Percentiles rank a stretch among this genome's conserved stretches.
phyloP scores from a whole-genome alignment of 2,329 filamentous ascomycete genomes.

The Myriosclerotinia scirpicola region DNA sequence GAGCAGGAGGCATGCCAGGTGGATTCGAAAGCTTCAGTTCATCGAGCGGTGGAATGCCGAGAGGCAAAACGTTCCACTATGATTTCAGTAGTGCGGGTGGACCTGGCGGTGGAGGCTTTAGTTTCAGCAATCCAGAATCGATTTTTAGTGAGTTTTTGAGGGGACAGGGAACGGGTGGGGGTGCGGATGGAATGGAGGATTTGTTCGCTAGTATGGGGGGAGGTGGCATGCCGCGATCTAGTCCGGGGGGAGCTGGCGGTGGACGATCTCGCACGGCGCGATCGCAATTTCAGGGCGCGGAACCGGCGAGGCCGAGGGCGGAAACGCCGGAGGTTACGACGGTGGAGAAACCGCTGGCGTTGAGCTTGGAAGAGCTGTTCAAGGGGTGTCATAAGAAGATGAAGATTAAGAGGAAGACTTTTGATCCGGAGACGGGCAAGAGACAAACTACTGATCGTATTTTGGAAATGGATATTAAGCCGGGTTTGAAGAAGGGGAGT shows the following conservation, averaged over 20 bases:
- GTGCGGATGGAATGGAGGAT: conserved; percentile 51
- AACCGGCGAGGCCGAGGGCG: conserved; percentile 42
- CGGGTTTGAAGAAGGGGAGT: conserved; percentile 90
- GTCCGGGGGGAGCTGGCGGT: conserved; percentile 49
- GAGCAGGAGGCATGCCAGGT: conserved; percentile 55
- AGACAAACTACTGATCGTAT: conserved; percentile 85
- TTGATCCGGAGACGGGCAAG: conserved; percentile 77
- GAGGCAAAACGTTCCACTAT: conserved; percentile 51
- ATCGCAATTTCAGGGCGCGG: conserved; percentile 39
- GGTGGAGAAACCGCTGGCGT: conserved; percentile 77
- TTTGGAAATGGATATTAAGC: conserved; percentile 92
- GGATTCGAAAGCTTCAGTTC: conserved; percentile 54
- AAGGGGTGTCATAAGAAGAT: conserved; percentile 91
- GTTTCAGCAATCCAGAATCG: conserved; percentile 77
- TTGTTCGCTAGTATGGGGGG: conserved; percentile 46
- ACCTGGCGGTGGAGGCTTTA: conserved; percentile 62
- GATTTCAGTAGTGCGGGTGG: conserved; percentile 48
- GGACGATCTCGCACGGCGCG: conserved; percentile 47
- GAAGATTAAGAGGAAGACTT: conserved; percentile 96
- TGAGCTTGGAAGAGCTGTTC: conserved; percentile 87
- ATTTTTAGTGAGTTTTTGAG: conserved; percentile 86
- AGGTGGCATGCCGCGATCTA: conserved; percentile 38
- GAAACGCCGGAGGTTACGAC: conserved; percentile 83
- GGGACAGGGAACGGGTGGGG: conserved; percentile 45
- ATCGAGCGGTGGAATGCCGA: conserved; percentile 49